phyloP scores from a whole-genome alignment of 176 grass and related monocot genomes.

The Oryza rufipogon region DNA sequence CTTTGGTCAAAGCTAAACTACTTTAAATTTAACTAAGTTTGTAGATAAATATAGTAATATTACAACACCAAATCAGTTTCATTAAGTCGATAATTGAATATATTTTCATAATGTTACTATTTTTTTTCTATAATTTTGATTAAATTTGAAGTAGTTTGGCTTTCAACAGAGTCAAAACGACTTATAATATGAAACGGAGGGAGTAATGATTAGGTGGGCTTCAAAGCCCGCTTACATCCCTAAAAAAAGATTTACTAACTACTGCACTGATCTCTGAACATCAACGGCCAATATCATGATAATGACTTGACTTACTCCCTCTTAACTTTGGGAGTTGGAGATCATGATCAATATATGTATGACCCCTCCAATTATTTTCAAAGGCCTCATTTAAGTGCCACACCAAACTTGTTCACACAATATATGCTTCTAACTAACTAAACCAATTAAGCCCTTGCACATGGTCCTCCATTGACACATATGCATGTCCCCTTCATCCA shows the following conservation, averaged over 20 bases:
- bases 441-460: neutral
- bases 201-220: too few relatives aligned
- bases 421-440: neutral
- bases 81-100: too few relatives aligned
- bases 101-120: too few relatives aligned
- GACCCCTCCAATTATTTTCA: neutral
- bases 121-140: too few relatives aligned
- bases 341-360: neutral
- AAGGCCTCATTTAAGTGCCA: neutral
- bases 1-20: too few relatives aligned
- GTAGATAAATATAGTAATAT: too few relatives aligned
- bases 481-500: conserved; percentile 22
- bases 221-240: too few relatives aligned
- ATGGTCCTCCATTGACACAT: neutral
- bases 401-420: neutral
- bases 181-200: too few relatives aligned
- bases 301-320: neutral
- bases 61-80: too few relatives aligned
- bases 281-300: neutral
- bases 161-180: too few relatives aligned
- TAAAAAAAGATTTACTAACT: neutral
- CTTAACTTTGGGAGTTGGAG: neutral
- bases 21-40: too few relatives aligned
- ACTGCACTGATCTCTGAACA: neutral
- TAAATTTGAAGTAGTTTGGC: too few relatives aligned